Evolutionary conservation across 202 grass and related monocot species (phyloP), one percentile per base, ranked within the genome.

Genomic region (Elaeis oleifera): DNA sequence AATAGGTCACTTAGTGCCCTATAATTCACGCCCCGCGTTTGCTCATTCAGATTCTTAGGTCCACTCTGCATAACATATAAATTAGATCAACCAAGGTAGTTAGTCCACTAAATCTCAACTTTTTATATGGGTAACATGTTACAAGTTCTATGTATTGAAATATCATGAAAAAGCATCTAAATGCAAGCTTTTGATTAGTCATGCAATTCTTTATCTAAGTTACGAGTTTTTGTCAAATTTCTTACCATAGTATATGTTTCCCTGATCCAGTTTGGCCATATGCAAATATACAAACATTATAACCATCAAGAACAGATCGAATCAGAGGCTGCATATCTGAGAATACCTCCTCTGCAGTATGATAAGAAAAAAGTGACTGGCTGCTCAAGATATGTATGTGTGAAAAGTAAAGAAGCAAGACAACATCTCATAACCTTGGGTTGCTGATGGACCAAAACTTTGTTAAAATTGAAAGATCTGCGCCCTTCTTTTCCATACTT

Each of bases 241-340:
- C 72, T 71, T 62, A 99, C 94, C 94, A 99, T 99, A 72, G 94
- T 99, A 68, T 84, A 99, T 76, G 94, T 99, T 70, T 99, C 66
- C 94, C 94, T 70, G 94, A 99, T 61, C 94, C 94, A 3, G 94
- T 99, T 84, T 99, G 94, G 54, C 94, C 94, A 70, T 99, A 99
- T 65, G 94, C 94, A 65, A 99, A 99, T 82, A 99, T 99, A 62
- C 94, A 99, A 58, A 99, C 94, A 70, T 99, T 99, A 72, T 94
- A 99, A 50, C 94, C 94, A 78, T 99, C 94, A 78, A 99, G 85
- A 66, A 99, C 85, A 0, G 94, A 99, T 26, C 88, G 89, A 82
- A 99, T 94, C 23, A 99, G 89, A 63, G 94, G 88, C 51, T 82
- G 88, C 20, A 88, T 99, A 82, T 99, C 94, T 58, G 91, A 73